These are phyloP conservation scores for Zizania latifolia DNA, from an alignment of 176 grass and related monocot genomes.

Conservation along the genomic window DNA sequence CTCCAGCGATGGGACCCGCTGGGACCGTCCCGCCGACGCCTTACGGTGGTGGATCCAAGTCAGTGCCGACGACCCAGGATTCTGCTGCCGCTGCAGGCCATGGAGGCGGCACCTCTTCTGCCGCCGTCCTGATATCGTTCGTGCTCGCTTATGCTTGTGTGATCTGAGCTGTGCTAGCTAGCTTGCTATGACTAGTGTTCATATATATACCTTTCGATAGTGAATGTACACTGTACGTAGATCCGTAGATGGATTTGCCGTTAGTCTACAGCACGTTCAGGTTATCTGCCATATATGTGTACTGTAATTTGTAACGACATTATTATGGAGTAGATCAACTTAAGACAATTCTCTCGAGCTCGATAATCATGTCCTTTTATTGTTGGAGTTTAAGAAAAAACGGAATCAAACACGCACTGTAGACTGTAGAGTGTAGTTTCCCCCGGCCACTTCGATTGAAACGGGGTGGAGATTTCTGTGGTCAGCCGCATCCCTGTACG, in stretches of 20 bases:
- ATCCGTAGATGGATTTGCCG: background rate
- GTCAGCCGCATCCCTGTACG: no score
- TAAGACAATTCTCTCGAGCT: background rate
- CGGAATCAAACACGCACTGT: background rate
- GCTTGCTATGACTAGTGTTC: background rate
- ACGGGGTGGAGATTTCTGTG: background rate
- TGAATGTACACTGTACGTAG: no score
- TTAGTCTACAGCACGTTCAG: background rate
- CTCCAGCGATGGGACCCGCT: background rate
- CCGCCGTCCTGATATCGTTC: background rate
- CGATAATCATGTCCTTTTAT: no score
- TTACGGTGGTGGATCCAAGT: background rate
- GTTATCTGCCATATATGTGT: background rate
- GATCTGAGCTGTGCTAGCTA: background rate
- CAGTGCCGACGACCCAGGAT: background rate
- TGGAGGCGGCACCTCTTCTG: background rate
- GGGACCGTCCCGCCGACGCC: background rate
- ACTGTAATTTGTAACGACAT: background rate
- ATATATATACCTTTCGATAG: no score
- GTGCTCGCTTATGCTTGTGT: background rate
- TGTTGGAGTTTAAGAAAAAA: background rate
- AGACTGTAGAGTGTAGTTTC: no score
- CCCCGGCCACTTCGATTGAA: no score
- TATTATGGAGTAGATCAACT: background rate
- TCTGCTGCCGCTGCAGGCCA: background rate